Evolutionary conservation across 1,284 basidiomycete species (phyloP).

Genomic region (Xerocomus amazonicus): DNA sequence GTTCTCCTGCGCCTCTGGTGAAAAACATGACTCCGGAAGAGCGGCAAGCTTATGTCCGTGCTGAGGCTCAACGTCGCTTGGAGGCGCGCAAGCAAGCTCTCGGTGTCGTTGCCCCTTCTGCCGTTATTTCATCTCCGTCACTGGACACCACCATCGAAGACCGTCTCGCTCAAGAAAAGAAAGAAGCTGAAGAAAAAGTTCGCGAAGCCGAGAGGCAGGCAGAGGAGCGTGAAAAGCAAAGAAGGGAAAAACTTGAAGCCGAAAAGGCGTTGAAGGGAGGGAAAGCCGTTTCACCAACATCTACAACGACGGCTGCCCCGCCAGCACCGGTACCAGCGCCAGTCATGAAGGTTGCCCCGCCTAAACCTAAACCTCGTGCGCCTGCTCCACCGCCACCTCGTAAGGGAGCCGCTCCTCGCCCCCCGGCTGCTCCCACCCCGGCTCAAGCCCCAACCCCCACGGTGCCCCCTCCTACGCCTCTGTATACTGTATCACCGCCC

Average conservation of each 20-base stretch:
- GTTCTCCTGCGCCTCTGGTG: conserved; percentile 49
- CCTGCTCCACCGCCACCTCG: conserved; percentile 47
- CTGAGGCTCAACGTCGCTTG: conserved; percentile 81
- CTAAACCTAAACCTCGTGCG: conserved; percentile 33
- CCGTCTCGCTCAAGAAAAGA: conserved; percentile 77
- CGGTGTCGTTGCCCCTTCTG: conserved; percentile 60
- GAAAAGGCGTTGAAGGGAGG: conserved; percentile 61
- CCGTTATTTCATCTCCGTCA: conserved; percentile 39
- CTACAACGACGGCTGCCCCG: conserved; percentile 33
- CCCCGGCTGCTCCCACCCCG: conserved; percentile 21
- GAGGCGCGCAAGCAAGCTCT: conserved; percentile 87
- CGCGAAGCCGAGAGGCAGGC: conserved; percentile 73
- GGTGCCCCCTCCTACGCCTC: conserved; percentile 22
- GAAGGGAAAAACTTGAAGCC: conserved; percentile 64
- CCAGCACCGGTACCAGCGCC: conserved; percentile 36
- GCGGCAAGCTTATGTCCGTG: conserved; percentile 74
- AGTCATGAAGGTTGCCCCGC: conserved; percentile 32
- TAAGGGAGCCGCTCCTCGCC: conserved; percentile 30
- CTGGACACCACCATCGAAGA: conserved; percentile 81
- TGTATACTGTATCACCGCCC: conserved; percentile 27
- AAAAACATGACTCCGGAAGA: conserved; percentile 87
- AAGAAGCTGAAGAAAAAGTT: conserved; percentile 81
- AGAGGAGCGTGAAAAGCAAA: conserved; percentile 67
- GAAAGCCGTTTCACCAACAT: conserved; percentile 31
- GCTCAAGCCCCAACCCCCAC: conserved; percentile 29